Evolutionary conservation across 139 green algal species (phyloP), one percentile per base, ranked within the genome.

Genomic region (Chlorella ohadii): DNA sequence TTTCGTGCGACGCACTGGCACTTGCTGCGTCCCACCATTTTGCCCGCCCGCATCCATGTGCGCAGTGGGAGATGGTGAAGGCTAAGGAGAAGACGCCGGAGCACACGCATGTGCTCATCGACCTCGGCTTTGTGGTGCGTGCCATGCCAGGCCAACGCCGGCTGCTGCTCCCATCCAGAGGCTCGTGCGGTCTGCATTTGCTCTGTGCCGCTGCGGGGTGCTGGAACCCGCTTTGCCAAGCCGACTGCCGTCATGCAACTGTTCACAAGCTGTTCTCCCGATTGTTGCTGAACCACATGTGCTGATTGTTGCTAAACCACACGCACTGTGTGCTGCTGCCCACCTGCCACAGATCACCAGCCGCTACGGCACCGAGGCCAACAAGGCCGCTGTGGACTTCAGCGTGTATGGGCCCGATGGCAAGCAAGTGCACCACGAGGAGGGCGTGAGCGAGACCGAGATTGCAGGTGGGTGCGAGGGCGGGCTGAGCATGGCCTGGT

Each of bases 281-380:
- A n/a, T n/a, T n/a, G n/a, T n/a, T n/a, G n/a, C n/a, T n/a, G n/a
- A n/a, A n/a, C n/a, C n/a, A n/a, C n/a, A n/a, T n/a, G n/a, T n/a
- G n/a, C n/a, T n/a, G n/a, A n/a, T n/a, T n/a, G n/a, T n/a, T n/a
- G n/a, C n/a, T n/a, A n/a, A n/a, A n/a, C n/a, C n/a, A n/a, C n/a
- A 51, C 44, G 9, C 44, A 51, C 9, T 51, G 44, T 9, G 6
- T 51, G 7, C 44, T 16, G 23, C 36, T 59, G 75, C 63, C 34
- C 59, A 7, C 4, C 57, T 13, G 2, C 36, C 31, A 23, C 71
- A 86, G 78, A 71, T 90, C 44, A 86, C 77, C 67, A 90, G 80
- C 66, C 79, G 81, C 16, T 89, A 91, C 41, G 87, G 85, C 74
- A 83, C 65, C 20, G 87, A 91, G 78, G 80, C 82, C 31, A 78